Evolutionary conservation across 1,284 basidiomycete genomes (phyloP).

Genomic region (Ceratorhiza oryzae-sativae): DNA sequence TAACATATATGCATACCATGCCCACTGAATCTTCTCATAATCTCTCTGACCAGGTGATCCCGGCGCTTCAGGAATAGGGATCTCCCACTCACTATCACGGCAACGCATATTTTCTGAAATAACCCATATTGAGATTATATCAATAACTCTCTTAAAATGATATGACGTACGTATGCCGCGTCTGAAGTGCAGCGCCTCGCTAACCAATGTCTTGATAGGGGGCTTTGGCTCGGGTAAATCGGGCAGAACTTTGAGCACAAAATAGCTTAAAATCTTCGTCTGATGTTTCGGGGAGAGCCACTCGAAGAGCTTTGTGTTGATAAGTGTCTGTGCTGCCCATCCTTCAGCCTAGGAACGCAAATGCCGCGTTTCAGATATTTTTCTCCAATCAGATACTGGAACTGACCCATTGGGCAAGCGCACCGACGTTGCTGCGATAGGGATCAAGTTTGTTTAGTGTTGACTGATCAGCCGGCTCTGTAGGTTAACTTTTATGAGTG

Average conservation of each 20-base stretch:
- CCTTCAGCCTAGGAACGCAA: not conserved
- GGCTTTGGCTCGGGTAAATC: slow-evolving; percentile 17
- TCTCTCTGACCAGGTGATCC: slow-evolving; percentile 29
- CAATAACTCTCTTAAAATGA: not conserved
- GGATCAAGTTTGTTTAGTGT: not conserved
- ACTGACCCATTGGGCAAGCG: slow-evolving; percentile 21
- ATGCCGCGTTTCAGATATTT: too few relatives aligned
- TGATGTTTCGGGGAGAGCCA: slow-evolving; percentile 4
- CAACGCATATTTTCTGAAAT: slow-evolving; percentile 41
- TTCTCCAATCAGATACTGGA: not conserved
- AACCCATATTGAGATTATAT: not conserved
- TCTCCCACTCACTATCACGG: slow-evolving; percentile 41
- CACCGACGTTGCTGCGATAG: slow-evolving; percentile 1
- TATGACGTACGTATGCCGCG: slow-evolving; percentile 41
- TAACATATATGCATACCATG: slow-evolving; percentile 36
- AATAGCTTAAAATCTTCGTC: slow-evolving; percentile 4
- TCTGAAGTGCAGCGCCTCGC: slow-evolving; percentile 42
- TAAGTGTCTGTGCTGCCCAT: slow-evolving; percentile 21
- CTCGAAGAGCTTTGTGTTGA: slow-evolving; percentile 14
- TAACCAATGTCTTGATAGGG: slow-evolving; percentile 37
- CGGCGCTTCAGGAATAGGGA: slow-evolving; percentile 34
- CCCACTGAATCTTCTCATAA: slow-evolving; percentile 39
- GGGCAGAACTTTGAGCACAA: slow-evolving; percentile 36
- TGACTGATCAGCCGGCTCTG: not conserved
- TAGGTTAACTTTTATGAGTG: not conserved